These are phyloP conservation scores for Cicer chorassanicum DNA, from an alignment of 306 rosid species.

Conservation along the genomic window DNA sequence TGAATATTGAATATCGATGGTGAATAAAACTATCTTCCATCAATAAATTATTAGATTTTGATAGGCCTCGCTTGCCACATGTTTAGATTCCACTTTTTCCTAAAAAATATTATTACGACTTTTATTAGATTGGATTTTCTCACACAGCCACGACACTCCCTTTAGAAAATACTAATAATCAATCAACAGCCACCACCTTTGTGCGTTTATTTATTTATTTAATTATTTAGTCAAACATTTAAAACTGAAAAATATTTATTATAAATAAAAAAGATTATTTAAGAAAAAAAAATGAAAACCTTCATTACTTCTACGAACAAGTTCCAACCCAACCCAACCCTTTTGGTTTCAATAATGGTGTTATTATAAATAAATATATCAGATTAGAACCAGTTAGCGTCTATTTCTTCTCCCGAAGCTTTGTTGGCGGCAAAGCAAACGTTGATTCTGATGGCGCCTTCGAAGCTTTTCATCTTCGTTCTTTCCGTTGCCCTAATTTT, in stretches of 20 bases:
- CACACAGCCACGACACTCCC: slow-evolving; percentile 5
- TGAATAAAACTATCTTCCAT: slow-evolving; percentile 13
- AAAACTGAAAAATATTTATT: background rate
- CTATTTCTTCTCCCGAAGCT: slow-evolving; percentile 41
- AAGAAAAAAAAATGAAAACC: too few species aligned
- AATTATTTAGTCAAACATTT: background rate
- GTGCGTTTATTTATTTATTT: background rate
- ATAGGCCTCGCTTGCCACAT: slow-evolving; percentile 39
- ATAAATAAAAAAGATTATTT: background rate
- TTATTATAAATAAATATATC: slow-evolving; percentile 24
- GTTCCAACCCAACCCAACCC: background rate
- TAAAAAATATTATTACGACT: too few species aligned
- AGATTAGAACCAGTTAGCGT: background rate
- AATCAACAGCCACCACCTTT: background rate
- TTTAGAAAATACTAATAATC: background rate
- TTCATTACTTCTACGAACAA: too few species aligned
- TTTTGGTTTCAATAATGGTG: background rate
- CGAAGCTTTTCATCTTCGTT: slow-evolving; percentile 59
- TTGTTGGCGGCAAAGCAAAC: slow-evolving; percentile 58
- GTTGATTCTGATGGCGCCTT: slow-evolving; percentile 70
- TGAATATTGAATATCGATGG: background rate
- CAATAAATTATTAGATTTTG: background rate
- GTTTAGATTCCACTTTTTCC: slow-evolving; percentile 10
- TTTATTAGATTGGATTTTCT: background rate
- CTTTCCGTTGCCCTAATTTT: slow-evolving; percentile 64